Conservation (phyloP, 2,329 filamentous ascomycete species). For the Fusarium oligoseptatum region DNA sequence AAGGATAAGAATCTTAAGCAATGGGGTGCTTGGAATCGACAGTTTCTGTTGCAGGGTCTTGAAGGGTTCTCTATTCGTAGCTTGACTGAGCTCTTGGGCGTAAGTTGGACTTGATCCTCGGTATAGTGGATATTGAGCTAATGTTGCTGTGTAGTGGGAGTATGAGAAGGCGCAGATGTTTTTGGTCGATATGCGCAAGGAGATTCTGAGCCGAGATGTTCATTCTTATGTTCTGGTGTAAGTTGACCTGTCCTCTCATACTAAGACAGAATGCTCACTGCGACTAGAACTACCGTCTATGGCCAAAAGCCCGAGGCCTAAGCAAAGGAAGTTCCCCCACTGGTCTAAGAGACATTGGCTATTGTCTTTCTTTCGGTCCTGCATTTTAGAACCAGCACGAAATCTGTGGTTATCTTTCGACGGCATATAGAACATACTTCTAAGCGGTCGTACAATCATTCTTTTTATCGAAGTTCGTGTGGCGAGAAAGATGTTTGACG, state of each 20-base stretch:
- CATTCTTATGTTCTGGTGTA: constrained; percentile 12
- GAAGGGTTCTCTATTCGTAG: constrained; percentile 1
- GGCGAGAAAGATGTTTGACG: too few relatives aligned
- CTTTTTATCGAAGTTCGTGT: too few relatives aligned
- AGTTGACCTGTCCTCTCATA: neutral
- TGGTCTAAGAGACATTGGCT: neutral
- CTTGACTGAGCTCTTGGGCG: constrained; percentile 3
- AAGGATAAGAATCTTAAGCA: constrained; percentile 7
- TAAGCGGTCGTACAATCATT: too few relatives aligned
- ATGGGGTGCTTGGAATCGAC: constrained; percentile 4
- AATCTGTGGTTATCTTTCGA: too few relatives aligned
- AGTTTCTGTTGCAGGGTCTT: neutral
- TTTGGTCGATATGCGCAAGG: constrained; percentile 12
- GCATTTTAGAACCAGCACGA: too few relatives aligned
- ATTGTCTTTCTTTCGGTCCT: too few relatives aligned
- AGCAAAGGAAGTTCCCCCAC: neutral
- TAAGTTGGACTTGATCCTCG: neutral
- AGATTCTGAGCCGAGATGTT: constrained; percentile 9
- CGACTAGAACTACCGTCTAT: neutral
- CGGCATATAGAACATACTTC: too few relatives aligned
- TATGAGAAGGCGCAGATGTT: constrained; percentile 21
- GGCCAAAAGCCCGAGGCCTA: neutral
- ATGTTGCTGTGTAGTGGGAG: neutral
- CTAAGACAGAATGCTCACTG: neutral
- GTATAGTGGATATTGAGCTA: neutral